Evolutionary conservation across 805 yeast genomes (phyloP).

Genomic region (Wickerhamiella sorbophila): DNA sequence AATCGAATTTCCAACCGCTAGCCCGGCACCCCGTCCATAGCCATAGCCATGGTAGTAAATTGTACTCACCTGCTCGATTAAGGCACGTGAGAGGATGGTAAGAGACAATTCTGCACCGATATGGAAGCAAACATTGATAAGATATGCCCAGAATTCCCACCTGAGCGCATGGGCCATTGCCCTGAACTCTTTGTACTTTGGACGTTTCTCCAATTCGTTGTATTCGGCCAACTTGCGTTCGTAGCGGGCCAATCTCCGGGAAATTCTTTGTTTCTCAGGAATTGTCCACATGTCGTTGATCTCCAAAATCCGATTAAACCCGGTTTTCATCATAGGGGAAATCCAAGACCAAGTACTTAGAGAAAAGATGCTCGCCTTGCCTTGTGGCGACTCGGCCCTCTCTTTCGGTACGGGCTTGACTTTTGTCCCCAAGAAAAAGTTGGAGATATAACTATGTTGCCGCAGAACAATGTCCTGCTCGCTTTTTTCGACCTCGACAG

Average conservation of each 20-base stretch:
- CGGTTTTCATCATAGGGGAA: conserved; percentile 31
- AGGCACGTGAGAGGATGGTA: conserved; percentile 15
- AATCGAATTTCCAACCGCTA: neutral
- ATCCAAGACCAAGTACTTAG: conserved; percentile 41
- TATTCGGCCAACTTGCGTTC: conserved; percentile 8
- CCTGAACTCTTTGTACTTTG: conserved; percentile 14
- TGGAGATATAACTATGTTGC: conserved; percentile 12
- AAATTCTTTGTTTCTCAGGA: conserved; percentile 12
- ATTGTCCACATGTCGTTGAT: conserved; percentile 15
- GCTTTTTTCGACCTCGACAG: neutral
- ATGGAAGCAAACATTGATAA: conserved; percentile 7
- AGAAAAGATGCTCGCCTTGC: conserved; percentile 28
- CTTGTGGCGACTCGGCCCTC: conserved; percentile 13
- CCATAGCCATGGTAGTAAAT: conserved; percentile 1
- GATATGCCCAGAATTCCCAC: conserved; percentile 5
- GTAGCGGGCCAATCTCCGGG: conserved; percentile 10
- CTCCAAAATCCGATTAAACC: conserved; percentile 18
- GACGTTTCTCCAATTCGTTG: conserved; percentile 2
- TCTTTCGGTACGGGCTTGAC: conserved; percentile 16
- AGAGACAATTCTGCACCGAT: conserved; percentile 17
- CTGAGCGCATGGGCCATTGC: conserved; percentile 17
- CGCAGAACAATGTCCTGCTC: neutral
- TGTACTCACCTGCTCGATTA: conserved; percentile 6
- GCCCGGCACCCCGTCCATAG: neutral
- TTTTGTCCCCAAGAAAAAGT: conserved; percentile 9